Evolutionary conservation across 306 rosid species (phyloP).

Genomic region (Inga leiocalycina): DNA sequence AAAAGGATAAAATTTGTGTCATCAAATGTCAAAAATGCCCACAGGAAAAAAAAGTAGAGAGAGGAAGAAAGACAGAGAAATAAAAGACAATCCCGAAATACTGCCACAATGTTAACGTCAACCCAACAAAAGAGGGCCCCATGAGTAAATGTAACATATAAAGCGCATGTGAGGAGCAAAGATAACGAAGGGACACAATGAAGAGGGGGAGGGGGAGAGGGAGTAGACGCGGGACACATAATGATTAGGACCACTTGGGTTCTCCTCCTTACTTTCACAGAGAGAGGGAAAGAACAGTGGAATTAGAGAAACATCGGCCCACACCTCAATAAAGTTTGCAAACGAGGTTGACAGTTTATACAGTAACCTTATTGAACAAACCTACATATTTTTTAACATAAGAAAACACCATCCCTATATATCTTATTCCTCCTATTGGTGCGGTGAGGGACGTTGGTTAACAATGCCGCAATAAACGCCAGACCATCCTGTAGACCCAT

Average conservation of each 20-base stretch:
- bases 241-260: constrained; percentile 45
- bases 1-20: neutral
- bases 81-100: constrained; percentile 16
- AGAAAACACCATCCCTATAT: neutral
- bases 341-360: constrained; percentile 57
- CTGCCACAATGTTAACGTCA: constrained; percentile 35
- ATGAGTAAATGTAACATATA: constrained; percentile 49
- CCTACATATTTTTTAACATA: neutral
- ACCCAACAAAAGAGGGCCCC: constrained; percentile 46
- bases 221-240: constrained; percentile 15
- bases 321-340: constrained; percentile 45
- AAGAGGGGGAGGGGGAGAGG: constrained; percentile 32
- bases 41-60: neutral
- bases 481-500: constrained; percentile 17
- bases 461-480: constrained; percentile 21
- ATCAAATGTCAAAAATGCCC: neutral
- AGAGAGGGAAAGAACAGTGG: constrained; percentile 37
- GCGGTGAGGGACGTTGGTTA: neutral
- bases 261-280: constrained; percentile 26
- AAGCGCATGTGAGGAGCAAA: constrained; percentile 46
- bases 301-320: constrained; percentile 59
- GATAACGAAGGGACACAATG: constrained; percentile 41
- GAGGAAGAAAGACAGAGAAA: neutral
- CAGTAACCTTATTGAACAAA: constrained; percentile 20
- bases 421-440: neutral